phyloP scores from a whole-genome alignment of 2,329 filamentous ascomycete species.

The Alternaria arbusti region DNA sequence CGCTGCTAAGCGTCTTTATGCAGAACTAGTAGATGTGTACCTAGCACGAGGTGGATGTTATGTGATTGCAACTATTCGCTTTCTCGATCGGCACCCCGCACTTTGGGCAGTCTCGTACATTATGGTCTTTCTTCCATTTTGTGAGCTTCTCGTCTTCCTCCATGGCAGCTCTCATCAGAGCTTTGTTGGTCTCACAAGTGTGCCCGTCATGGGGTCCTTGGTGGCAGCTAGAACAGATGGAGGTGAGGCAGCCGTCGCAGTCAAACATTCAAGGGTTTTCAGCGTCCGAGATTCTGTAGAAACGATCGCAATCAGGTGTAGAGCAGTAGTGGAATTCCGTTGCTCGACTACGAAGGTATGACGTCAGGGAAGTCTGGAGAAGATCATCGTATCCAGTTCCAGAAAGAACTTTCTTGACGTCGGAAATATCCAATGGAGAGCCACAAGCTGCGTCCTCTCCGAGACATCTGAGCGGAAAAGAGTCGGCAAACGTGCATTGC shows the following conservation, averaged over 20 bases:
- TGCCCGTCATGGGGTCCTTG: neutral
- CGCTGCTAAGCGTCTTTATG: neutral
- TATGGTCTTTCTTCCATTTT: neutral
- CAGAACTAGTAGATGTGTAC: neutral
- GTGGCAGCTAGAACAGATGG: neutral
- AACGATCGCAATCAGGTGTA: neutral
- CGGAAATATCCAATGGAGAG: neutral
- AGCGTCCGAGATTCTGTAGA: neutral
- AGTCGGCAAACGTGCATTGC: neutral
- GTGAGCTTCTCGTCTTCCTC: neutral
- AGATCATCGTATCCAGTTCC: neutral
- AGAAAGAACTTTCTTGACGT: neutral
- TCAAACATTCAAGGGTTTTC: neutral
- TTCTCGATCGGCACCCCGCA: constrained; percentile 1
- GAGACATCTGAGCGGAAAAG: neutral
- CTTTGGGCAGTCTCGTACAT: constrained; percentile 1
- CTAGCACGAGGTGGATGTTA: neutral
- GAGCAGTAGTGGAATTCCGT: constrained; percentile 1
- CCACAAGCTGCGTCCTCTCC: neutral
- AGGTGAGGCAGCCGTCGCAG: neutral
- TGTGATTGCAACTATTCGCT: neutral
- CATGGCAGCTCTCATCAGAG: neutral
- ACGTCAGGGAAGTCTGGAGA: neutral
- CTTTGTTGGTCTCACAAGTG: neutral
- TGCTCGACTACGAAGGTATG: neutral